Evolutionary conservation across 208 protist genomes (phyloP).

Genomic region (Acanthamoeba triangularis): DNA sequence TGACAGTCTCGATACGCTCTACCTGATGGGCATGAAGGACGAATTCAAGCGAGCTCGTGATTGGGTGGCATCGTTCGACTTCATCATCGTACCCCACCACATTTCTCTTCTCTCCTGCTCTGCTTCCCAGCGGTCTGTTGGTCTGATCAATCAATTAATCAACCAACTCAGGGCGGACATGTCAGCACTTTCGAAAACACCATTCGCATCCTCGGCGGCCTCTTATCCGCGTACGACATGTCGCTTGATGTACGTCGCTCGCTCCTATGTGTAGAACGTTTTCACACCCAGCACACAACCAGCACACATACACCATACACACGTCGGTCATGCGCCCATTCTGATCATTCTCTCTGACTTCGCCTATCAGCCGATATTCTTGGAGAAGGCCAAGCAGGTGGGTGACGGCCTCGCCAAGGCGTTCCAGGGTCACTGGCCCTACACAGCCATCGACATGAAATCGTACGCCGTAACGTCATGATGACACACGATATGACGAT

Average conservation of each 20-base stretch:
- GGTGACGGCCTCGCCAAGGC: constrained; percentile 75
- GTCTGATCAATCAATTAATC: not conserved
- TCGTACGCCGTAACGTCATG: not conserved
- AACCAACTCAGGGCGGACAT: not conserved
- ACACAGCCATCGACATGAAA: not conserved
- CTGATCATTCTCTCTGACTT: no score
- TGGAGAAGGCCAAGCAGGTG: constrained; percentile 77
- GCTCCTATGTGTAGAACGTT: no score
- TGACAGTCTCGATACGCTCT: constrained; percentile 93
- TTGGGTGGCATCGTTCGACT: constrained; percentile 82
- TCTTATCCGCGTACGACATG: constrained; percentile 75
- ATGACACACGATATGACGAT: not conserved
- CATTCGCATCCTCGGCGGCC: constrained; percentile 82
- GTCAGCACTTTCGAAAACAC: constrained; percentile 82
- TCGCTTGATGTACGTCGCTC: constrained; percentile 20
- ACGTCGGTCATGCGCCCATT: no score
- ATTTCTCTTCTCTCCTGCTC: no score
- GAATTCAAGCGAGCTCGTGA: constrained; percentile 87
- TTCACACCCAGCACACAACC: no score
- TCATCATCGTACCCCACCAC: not conserved
- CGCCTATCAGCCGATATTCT: constrained; percentile 13
- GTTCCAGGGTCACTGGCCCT: constrained; percentile 58
- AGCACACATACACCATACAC: no score
- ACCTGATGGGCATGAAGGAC: constrained; percentile 90
- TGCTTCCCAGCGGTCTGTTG: not conserved